Base-by-base conservation (phyloP, 2,329 filamentous ascomycete genomes). In the Sphaceloma murrayae region DNA sequence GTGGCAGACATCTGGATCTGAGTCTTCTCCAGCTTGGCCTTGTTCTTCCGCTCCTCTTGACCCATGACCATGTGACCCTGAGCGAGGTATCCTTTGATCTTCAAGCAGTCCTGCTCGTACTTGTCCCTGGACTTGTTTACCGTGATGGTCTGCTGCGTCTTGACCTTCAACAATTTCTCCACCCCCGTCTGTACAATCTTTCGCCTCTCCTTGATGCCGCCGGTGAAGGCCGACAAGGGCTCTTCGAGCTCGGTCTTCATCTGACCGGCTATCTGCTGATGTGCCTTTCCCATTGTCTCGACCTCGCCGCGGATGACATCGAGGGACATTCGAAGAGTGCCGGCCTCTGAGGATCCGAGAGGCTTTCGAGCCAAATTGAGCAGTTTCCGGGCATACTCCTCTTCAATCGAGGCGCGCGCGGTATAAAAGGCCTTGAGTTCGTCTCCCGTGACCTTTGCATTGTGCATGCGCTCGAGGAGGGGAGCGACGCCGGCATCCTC, bases 21-120 rank as follows among this genome's bases (percentile, higher is more conserved):
- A 1, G 91, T 96, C 74, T 98, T 98, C 64, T 98, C 91, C 32
- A 98, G 75, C 65, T 94, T 96, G 16, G 89, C 88, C 67, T 98
- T 98, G 65, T 98, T 98, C 67, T 94, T 95, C 19, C 91, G 79
- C 68, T 98, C 91, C 62, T 98, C 91, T 56, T 98, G 91, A 10
- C 91, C 91, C 91, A 98, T 98, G 47, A 98, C 91, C 91, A 98
- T 98, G 62, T 98, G 93, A 7, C 91, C 91, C 64, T 98, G 91
- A 3, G 93, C 91, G 3, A 98, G 77, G 59, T 98, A 98, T 29
- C 91, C 91, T 65, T 98, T 98, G 62, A 98, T 96, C 62, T 94
- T 91, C 33, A 98, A 72, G 60, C 89, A 96, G 55, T 98, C 93
- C 63, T 98, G 89, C 65, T 98, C 91, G 61, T 93, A 98, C 39